Evolutionary conservation across 2,329 filamentous ascomycete species (phyloP), one percentile per base, ranked within the genome.

Genomic region (Apiospora pterosperma): DNA sequence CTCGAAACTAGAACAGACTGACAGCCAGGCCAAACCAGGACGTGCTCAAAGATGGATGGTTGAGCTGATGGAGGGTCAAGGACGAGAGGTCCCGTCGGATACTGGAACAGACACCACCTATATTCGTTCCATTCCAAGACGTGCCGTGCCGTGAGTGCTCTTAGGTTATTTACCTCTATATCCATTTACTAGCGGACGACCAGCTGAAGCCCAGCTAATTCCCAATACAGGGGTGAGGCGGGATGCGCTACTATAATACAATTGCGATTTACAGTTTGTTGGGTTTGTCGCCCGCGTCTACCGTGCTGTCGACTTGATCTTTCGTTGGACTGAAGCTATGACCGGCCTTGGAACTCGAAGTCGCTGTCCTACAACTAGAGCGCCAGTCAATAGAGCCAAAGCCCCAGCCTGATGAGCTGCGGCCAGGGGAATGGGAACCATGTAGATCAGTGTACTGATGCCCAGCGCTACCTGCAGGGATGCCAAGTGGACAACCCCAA

Each of bases 341-440:
- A 88, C 88, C 36, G 88, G 81, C 69, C 84, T 88, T 1, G 93
- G 92, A 62, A 94, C 83, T 79, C 91, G 92, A 63, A 96, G 78
- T 44, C 93, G 85, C 71, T 90, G 93, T 12, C 92, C 92, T 41
- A 97, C 81, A 1, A 97, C 85, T 25, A 97, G 81, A 0, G 90
- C 90, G 55, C 92, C 93, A 0, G 92, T 96, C 66, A 99, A 80
- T 23, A 99, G 81, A 2, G 92, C 92, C 69, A 99, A 80, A 66
- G 90, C 92, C 42, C 96, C 95, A 2, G 96, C 96, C 79, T 99
- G 96, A 77, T 99, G 96, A 8, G 92, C 89, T 3, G 95, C 93
- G 0, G 95, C 96, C 11, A 99, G 82, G 67, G 91, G 90, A 2
- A 90, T 91, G 5, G 96, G 96, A 0, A 99, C 94, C 76, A 99